phyloP scores from a whole-genome alignment of 345 rosid species.

The Bruguiera sexangula region DNA sequence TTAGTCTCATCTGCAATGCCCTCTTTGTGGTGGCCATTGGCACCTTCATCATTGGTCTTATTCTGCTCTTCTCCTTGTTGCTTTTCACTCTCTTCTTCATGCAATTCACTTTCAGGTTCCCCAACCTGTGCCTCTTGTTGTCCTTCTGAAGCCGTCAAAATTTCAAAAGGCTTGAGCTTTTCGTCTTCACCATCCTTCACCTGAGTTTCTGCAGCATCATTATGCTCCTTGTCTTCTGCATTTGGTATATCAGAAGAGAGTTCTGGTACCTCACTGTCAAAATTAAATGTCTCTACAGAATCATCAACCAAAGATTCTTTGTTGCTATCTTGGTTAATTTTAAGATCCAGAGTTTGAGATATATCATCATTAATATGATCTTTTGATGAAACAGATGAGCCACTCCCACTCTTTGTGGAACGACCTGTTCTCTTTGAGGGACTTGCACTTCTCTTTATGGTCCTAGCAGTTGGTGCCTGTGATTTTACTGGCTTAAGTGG shows the following conservation, averaged over 20 bases:
- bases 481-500: constrained; percentile 29
- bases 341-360: constrained; percentile 16
- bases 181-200: constrained; percentile 29
- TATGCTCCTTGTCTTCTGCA: constrained; percentile 16
- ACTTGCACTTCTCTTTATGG: constrained; percentile 26
- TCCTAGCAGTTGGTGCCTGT: constrained; percentile 17
- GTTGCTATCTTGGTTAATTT: constrained; percentile 20
- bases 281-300: constrained; percentile 32
- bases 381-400: constrained; percentile 14
- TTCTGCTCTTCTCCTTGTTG: constrained; percentile 6
- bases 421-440: background rate
- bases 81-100: constrained; percentile 1
- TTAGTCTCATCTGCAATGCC: constrained; percentile 19
- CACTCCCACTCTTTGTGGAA: constrained; percentile 15
- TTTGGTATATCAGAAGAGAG: constrained; percentile 20
- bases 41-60: background rate
- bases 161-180: constrained; percentile 9
- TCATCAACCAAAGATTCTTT: constrained; percentile 25
- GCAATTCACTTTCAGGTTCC: constrained; percentile 3
- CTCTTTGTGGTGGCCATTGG: constrained; percentile 18
- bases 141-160: constrained; percentile 22
- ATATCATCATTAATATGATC: constrained; percentile 13
- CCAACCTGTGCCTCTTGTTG: background rate
- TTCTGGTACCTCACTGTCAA: constrained; percentile 20
- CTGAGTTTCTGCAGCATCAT: constrained; percentile 20